Base-by-base conservation (phyloP, 2,329 filamentous ascomycete species). In the Periconia macrospinosa region DNA sequence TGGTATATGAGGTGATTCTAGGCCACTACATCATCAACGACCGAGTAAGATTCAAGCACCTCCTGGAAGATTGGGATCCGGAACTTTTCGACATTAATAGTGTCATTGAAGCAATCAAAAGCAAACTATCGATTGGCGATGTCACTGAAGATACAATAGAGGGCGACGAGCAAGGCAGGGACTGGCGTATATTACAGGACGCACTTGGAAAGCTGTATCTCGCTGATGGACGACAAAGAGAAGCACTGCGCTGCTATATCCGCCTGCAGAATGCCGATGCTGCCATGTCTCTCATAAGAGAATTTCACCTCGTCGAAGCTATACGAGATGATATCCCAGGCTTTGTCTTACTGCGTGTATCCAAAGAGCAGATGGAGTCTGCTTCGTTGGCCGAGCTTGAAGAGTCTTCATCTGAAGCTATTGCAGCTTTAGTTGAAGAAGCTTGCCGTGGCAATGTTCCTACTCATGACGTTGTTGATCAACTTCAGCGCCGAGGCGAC, bases 101-200 rank as follows among this genome's bases (percentile, higher is more conserved):
- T 49, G 84, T 99, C 44, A 87, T 89, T 6, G 87, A 86, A 14
- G 86, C 88, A 0, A 85, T 97, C 49, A 89, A 96, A 68, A 89
- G 90, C 52, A 91, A 93, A 65, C 82, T 97, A 8, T 86, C 87
- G 43, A 89, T 86, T 53, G 85, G 87, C 11, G 87, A 92, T 65
- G 84, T 92, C 2, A 82, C 83, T 2, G 86, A 92, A 69, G 89
- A 92, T 59, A 90, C 87, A 46, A 78, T 92, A 35, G 88, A 94
- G 66, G 86, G 86, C 54, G 88, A 88, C 2, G 83, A 88, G 59
- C 82, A 81, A 58, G 89, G 88, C 0, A 79, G 88, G 50, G 92
- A 97, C 67, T 97, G 93, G 93, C 85, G 86, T 20, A 89, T 95
- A 54, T 83, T 99, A n/a, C 86, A 92, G 77, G 91, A 92, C 67